Percentiles rank a stretch among this genome's conserved stretches.
These are phyloP conservation scores for Kwoniella europaea DNA, from an alignment of 768 basidiomycete species.

Conservation along the genomic window DNA sequence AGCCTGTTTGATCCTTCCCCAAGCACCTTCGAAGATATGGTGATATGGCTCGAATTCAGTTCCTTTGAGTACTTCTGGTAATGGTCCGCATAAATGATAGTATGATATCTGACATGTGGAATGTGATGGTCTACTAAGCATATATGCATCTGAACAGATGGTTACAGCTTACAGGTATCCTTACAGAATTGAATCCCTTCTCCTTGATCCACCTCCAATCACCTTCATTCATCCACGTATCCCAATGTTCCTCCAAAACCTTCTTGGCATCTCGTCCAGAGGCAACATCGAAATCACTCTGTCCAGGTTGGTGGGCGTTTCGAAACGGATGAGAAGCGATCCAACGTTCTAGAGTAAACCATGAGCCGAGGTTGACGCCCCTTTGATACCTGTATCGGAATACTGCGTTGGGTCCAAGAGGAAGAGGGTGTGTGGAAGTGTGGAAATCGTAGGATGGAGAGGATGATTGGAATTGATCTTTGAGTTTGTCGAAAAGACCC, in stretches of 20 bases:
- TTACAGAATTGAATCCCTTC: slow-evolving; percentile 67
- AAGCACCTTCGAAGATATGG: slow-evolving; percentile 68
- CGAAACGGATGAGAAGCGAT: slow-evolving; percentile 66
- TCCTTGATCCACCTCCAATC: slow-evolving; percentile 73
- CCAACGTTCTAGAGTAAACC: slow-evolving; percentile 78
- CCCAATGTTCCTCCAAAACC: slow-evolving; percentile 73
- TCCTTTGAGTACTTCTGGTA: slow-evolving; percentile 70
- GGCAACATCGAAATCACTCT: slow-evolving; percentile 69
- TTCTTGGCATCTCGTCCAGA: slow-evolving; percentile 62
- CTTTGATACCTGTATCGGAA: slow-evolving; percentile 73
- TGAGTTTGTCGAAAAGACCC: slow-evolving; percentile 55
- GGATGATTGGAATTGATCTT: slow-evolving; percentile 37
- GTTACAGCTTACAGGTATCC: slow-evolving; percentile 58
- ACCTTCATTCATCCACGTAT: slow-evolving; percentile 77
- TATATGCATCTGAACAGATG: too few species aligned
- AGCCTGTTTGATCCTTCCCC: slow-evolving; percentile 68
- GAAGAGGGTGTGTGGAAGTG: slow-evolving; percentile 10
- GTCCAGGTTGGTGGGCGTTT: slow-evolving; percentile 62
- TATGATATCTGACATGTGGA: slow-evolving; percentile 58
- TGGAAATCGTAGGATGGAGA: slow-evolving; percentile 20
- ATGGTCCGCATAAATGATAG: slow-evolving; percentile 76
- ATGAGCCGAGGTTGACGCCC: slow-evolving; percentile 79
- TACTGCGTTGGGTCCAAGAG: slow-evolving; percentile 59
- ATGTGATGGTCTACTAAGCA: too few species aligned
- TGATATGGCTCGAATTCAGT: slow-evolving; percentile 70